Evolutionary conservation across 2,329 filamentous ascomycete species (phyloP).

Genomic region (Nemania sp.): DNA sequence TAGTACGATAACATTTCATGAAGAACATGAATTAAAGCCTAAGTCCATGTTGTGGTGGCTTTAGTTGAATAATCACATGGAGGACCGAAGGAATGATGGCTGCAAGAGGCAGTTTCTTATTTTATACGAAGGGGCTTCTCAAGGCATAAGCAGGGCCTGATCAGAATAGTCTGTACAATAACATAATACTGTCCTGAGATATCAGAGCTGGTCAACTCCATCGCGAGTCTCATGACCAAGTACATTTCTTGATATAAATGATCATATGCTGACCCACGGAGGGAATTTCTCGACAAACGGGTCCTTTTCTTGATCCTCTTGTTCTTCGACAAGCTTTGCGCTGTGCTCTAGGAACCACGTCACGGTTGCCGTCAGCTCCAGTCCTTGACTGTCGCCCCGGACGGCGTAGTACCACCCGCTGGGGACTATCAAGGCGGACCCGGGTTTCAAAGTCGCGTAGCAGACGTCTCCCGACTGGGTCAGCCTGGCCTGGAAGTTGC

Average conservation of each 20-base stretch:
- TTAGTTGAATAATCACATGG: too few relatives aligned
- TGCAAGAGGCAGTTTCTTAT: too few relatives aligned
- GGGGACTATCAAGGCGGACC: conserved; percentile 23
- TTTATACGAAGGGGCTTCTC: too few relatives aligned
- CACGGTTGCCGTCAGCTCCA: conserved; percentile 24
- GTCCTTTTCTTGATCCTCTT: neutral
- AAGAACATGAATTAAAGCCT: too few relatives aligned
- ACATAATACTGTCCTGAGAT: too few relatives aligned
- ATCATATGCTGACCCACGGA: conserved; percentile 9
- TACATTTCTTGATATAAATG: neutral
- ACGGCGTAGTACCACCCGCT: conserved; percentile 25
- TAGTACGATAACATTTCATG: too few relatives aligned
- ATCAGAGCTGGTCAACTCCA: too few relatives aligned
- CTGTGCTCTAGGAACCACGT: conserved; percentile 19
- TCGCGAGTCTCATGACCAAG: too few relatives aligned
- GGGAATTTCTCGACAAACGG: neutral
- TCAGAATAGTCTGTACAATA: too few relatives aligned
- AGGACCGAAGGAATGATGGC: too few relatives aligned
- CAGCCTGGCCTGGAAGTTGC: conserved; percentile 19
- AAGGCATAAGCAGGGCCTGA: too few relatives aligned
- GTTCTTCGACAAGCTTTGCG: neutral
- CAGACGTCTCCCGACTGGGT: conserved; percentile 9
- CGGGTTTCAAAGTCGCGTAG: conserved; percentile 11
- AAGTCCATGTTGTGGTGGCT: too few relatives aligned
- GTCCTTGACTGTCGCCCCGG: conserved; percentile 19